phyloP scores from a whole-genome alignment of 2,329 filamentous ascomycete genomes.

The Dendryphion nanum region DNA sequence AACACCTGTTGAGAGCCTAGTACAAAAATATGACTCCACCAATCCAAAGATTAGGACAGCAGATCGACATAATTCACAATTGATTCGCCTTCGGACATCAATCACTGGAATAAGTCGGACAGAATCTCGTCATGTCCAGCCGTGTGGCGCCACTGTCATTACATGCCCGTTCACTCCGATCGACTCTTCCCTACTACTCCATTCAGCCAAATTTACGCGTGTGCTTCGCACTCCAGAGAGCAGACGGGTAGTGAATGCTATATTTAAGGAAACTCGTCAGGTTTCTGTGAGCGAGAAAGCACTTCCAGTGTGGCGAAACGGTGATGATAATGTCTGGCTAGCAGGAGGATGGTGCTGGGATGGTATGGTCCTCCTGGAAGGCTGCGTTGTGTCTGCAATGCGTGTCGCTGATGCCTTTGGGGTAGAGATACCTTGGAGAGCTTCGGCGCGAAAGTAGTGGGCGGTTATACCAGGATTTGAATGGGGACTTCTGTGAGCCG shows the following conservation, averaged over 20 bases:
- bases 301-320: slow-evolving; percentile 49
- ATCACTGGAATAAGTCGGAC: slow-evolving; percentile 36
- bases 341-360: slow-evolving; percentile 65
- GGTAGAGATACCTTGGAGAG: slow-evolving; percentile 41
- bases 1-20: slow-evolving; percentile 48
- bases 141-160: slow-evolving; percentile 53
- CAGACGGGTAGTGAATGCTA: slow-evolving; percentile 46
- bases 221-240: slow-evolving; percentile 53
- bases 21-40: slow-evolving; percentile 41
- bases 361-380: slow-evolving; percentile 62
- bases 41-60: slow-evolving; percentile 7
- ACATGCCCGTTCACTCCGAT: slow-evolving; percentile 49
- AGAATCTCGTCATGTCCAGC: slow-evolving; percentile 54
- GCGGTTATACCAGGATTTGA: too few relatives aligned
- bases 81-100: slow-evolving; percentile 36
- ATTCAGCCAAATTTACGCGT: slow-evolving; percentile 51
- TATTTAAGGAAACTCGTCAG: slow-evolving; percentile 36
- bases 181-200: slow-evolving; percentile 43
- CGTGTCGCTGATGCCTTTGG: slow-evolving; percentile 54
- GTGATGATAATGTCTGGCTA: slow-evolving; percentile 55
- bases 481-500: too few relatives aligned
- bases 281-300: slow-evolving; percentile 15
- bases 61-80: slow-evolving; percentile 13
- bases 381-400: slow-evolving; percentile 60
- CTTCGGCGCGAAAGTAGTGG: too few relatives aligned